Evolutionary conservation across 768 basidiomycete species (phyloP).

Genomic region (Thelephora aurantiotincta): DNA sequence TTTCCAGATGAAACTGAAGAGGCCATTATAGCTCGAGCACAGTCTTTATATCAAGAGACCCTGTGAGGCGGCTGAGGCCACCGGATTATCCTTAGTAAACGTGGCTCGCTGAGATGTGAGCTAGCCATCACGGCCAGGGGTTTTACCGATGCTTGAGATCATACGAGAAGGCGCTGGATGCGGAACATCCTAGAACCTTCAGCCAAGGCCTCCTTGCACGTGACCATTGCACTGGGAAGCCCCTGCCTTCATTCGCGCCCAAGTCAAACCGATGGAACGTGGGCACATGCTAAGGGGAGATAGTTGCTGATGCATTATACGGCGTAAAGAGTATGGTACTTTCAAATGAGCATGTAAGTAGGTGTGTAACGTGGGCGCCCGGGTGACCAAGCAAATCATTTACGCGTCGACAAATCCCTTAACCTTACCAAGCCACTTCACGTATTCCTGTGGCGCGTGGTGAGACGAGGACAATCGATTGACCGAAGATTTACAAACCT

Average conservation of each 20-base stretch:
- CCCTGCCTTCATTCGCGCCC: not conserved
- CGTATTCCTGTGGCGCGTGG: constrained; percentile 57
- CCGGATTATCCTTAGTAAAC: not conserved
- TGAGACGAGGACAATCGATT: not conserved
- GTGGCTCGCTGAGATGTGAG: too few species aligned
- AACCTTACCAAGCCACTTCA: constrained; percentile 74
- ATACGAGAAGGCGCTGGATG: not conserved
- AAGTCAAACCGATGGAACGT: not conserved
- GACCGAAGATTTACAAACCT: constrained; percentile 31
- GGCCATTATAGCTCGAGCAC: not conserved
- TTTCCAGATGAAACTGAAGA: not conserved
- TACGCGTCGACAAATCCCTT: constrained; percentile 67
- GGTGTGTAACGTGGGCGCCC: not conserved
- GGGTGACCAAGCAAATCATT: not conserved
- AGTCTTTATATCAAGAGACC: not conserved
- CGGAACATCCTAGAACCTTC: not conserved
- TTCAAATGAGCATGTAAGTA: not conserved
- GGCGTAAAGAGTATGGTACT: not conserved
- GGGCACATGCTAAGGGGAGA: not conserved
- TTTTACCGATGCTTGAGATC: not conserved
- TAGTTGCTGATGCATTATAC: not conserved
- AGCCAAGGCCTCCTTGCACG: not conserved
- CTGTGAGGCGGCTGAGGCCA: not conserved
- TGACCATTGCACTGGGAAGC: not conserved
- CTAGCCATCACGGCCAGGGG: too few species aligned